Evolutionary conservation across 257 asterid species (phyloP), one percentile per base, ranked within the genome.

Genomic region (Solanum lignicaule): DNA sequence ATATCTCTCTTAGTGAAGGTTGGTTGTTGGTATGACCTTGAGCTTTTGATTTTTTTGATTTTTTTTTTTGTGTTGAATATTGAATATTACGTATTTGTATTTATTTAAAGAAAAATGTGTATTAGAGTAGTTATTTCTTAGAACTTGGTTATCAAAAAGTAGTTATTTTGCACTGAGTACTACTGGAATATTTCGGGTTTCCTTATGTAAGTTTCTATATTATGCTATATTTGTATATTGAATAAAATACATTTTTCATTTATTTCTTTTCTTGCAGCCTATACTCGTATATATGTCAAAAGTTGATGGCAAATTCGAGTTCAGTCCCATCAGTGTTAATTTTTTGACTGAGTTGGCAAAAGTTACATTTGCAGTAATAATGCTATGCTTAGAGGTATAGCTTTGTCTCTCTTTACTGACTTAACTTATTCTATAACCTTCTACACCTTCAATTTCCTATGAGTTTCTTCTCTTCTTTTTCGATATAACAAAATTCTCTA

Each of bases 291-390:
- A 87, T 89, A 96, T 95, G 99, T 96, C 99, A 73, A 97, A 97
- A 90, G 99, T 96, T 86, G 99, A 97, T 90, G 99, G 99, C 86
- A 94, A 92, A 89, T 96, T 95, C 93, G 92, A 93, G 79, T 97
- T 96, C 92, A 97, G 98, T 93, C 99, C 99, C 84, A 94, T 97
- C 72, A 96, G 99, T 87, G 99, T 97, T 90, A 97, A 97, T 92
- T 97, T 96, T 88, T 88, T 97, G 95, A 96, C 96, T 16, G 99
- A 96, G 93, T 87, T 94, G 87, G 89, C 95, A 38, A 97, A 97
- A 91, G 96, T 97, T 85, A 25, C 94, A 65, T 96, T 97, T 92
- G 99, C 99, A 81, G 69, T 96, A 84, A 68, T 92, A 75, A 97
- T 97, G 99, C 99, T 97, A 76, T 92, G 95, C 87, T 85, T 96